Percentiles rank a stretch among this genome's conserved stretches.
phyloP scores from a whole-genome alignment of 2,329 filamentous ascomycete species.

The Rhinocladiella mackenziei region DNA sequence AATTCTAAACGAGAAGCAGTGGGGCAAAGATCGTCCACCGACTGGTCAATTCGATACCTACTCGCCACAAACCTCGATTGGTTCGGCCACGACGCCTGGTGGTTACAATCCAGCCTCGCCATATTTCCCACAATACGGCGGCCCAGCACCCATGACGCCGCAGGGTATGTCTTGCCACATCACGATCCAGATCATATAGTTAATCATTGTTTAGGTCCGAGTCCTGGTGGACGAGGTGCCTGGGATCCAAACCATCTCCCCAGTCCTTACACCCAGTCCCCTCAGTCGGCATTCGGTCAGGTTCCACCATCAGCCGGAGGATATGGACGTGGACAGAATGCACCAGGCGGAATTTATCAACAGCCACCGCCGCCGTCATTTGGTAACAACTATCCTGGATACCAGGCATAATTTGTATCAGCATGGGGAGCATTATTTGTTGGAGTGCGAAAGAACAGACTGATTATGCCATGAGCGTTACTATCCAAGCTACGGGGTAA shows the following conservation, averaged over 20 bases:
- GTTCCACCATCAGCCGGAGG: conserved; percentile 69
- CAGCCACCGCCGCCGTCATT: conserved; percentile 21
- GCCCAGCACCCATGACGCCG: conserved; percentile 55
- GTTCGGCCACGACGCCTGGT: conserved; percentile 61
- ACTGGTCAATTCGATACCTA: conserved; percentile 78
- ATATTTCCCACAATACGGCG: conserved; percentile 93
- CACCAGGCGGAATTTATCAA: conserved; percentile 22
- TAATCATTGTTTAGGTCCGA: conserved; percentile 44
- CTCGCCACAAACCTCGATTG: conserved; percentile 71
- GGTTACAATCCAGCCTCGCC: conserved; percentile 70
- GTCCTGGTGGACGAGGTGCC: conserved; percentile 54
- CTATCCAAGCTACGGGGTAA: background rate
- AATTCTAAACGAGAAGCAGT: conserved; percentile 56
- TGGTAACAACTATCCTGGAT: conserved; percentile 20
- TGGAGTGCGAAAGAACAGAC: no score
- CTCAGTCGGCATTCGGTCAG: conserved; percentile 55
- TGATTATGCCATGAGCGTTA: background rate
- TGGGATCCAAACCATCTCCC: conserved; percentile 48
- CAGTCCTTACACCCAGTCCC: conserved; percentile 48
- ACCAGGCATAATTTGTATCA: conserved; percentile 14
- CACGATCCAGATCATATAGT: conserved; percentile 38
- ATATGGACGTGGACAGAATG: conserved; percentile 67
- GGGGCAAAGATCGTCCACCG: conserved; percentile 97
- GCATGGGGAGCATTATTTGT: background rate
- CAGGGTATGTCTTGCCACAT: conserved; percentile 28